These are phyloP conservation scores for Trichoderma semiorbis DNA, from an alignment of 2,329 filamentous ascomycete species.

Conservation along the genomic window DNA sequence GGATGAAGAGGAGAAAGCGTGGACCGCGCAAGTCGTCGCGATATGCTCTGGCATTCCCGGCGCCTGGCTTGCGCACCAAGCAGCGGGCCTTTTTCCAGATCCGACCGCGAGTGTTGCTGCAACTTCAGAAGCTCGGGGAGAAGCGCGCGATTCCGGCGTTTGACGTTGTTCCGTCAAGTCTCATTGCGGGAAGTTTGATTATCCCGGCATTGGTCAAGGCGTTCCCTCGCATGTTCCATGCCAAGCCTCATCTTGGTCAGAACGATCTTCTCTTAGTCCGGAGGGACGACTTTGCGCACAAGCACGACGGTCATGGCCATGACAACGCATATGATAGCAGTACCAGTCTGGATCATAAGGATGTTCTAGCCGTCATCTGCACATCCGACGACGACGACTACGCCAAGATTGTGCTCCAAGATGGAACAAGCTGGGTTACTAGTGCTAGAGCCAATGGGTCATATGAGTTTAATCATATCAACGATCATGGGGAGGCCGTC, in stretches of 20 bases:
- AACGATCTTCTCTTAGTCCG: conserved; percentile 69
- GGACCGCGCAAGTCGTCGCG: conserved; percentile 55
- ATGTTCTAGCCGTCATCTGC: conserved; percentile 67
- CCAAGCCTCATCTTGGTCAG: conserved; percentile 60
- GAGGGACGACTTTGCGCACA: conserved; percentile 60
- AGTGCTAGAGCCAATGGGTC: conserved; percentile 52
- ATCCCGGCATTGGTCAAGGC: conserved; percentile 57
- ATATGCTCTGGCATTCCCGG: conserved; percentile 66
- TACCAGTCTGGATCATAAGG: conserved; percentile 44
- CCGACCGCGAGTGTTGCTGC: conserved; percentile 65
- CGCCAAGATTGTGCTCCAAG: conserved; percentile 63
- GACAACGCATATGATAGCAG: conserved; percentile 40
- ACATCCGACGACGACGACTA: conserved; percentile 52
- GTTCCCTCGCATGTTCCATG: conserved; percentile 61
- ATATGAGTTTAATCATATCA: conserved; percentile 63
- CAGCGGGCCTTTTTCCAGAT: conserved; percentile 65
- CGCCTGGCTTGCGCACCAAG: conserved; percentile 55
- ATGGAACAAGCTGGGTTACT: conserved; percentile 58
- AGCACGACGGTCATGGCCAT: conserved; percentile 27
- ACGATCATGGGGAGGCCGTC: conserved; percentile 54
- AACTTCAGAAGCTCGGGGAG: conserved; percentile 65
- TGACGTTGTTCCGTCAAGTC: conserved; percentile 69
- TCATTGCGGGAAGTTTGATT: conserved; percentile 53
- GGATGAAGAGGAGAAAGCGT: conserved; percentile 42
- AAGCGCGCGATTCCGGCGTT: conserved; percentile 64